These are phyloP conservation scores for Scheffersomyces stambukii DNA, from an alignment of 1,139 yeast genomes.

Conservation along the genomic window DNA sequence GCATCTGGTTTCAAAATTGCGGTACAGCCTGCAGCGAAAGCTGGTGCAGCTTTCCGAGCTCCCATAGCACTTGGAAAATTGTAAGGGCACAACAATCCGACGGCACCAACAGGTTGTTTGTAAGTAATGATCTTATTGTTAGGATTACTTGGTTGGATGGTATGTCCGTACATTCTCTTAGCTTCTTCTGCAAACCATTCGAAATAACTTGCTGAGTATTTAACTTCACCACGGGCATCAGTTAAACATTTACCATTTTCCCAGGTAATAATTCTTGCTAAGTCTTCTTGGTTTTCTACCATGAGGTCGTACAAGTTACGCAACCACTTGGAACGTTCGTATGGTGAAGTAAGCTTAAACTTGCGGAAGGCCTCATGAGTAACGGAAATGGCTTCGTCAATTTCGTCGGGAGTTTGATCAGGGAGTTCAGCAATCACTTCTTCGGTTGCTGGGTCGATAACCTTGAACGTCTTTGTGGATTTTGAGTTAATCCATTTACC, in stretches of 20 bases:
- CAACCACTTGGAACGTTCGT: conserved; percentile 64
- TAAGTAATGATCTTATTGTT: conserved; percentile 37
- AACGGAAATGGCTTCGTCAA: conserved; percentile 56
- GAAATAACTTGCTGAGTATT: conserved; percentile 41
- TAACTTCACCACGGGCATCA: conserved; percentile 40
- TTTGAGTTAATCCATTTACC: conserved; percentile 65
- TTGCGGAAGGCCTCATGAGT: conserved; percentile 58
- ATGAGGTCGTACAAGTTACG: conserved; percentile 48
- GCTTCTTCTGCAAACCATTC: conserved; percentile 47
- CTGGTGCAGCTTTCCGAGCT: conserved; percentile 45
- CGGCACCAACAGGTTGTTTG: conserved; percentile 47
- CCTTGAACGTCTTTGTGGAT: conserved; percentile 55
- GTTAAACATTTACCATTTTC: conserved; percentile 41
- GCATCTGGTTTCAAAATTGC: conserved; percentile 44
- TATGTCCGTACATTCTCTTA: conserved; percentile 37
- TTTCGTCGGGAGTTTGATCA: conserved; percentile 51
- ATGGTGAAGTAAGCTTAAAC: conserved; percentile 56
- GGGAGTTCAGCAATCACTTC: conserved; percentile 53
- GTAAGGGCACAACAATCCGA: conserved; percentile 46
- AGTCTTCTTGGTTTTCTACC: conserved; percentile 39
- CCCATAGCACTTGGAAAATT: conserved; percentile 50
- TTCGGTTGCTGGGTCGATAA: conserved; percentile 72
- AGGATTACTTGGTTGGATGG: conserved; percentile 37
- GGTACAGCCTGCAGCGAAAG: conserved; percentile 48
- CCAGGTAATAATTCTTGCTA: conserved; percentile 39